These are phyloP conservation scores for Nelumbo lutea DNA, from an alignment of 164 flowering plant genomes.

Conservation along the genomic window DNA sequence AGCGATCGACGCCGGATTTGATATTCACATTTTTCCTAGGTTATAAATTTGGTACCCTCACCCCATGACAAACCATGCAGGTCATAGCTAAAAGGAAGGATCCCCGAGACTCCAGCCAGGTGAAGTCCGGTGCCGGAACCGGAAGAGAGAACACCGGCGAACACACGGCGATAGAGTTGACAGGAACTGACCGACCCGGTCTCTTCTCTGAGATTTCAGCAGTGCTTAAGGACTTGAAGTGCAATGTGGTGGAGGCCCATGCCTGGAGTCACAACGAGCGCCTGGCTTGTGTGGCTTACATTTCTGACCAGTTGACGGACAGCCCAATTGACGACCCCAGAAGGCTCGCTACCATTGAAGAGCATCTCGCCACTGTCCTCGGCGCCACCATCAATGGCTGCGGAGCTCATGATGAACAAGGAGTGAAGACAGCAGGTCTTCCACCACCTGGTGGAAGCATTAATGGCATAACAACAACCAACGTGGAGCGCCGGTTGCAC, in stretches of 20 bases:
- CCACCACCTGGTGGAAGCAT: slow-evolving; percentile 15
- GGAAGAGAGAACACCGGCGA: slow-evolving; percentile 16
- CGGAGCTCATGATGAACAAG: slow-evolving; percentile 20
- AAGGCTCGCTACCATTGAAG: slow-evolving; percentile 52
- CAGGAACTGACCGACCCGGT: slow-evolving; percentile 64
- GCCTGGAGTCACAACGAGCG: slow-evolving; percentile 79
- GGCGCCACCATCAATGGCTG: slow-evolving; percentile 13
- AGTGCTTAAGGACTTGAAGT: slow-evolving; percentile 51
- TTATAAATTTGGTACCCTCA: no score
- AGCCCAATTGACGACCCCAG: slow-evolving; percentile 41
- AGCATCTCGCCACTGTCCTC: slow-evolving; percentile 52
- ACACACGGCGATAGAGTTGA: slow-evolving; percentile 59
- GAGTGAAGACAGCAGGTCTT: slow-evolving; percentile 27
- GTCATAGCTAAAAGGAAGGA: slow-evolving; percentile 36
- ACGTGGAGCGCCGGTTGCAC: slow-evolving; percentile 61
- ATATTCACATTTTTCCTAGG: no score
- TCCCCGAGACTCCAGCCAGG: slow-evolving; percentile 15
- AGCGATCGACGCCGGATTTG: no score
- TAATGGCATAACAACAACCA: slow-evolving; percentile 20
- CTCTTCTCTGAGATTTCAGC: slow-evolving; percentile 80
- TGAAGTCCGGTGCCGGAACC: slow-evolving; percentile 7
- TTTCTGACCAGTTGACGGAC: slow-evolving; percentile 41
- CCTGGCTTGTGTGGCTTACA: slow-evolving; percentile 57
- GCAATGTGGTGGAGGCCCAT: slow-evolving; percentile 66
- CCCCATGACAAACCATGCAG: slow-evolving; percentile 24